phyloP scores from a whole-genome alignment of 345 rosid genomes.

The thale cress (Arabidopsis thaliana) region DNA sequence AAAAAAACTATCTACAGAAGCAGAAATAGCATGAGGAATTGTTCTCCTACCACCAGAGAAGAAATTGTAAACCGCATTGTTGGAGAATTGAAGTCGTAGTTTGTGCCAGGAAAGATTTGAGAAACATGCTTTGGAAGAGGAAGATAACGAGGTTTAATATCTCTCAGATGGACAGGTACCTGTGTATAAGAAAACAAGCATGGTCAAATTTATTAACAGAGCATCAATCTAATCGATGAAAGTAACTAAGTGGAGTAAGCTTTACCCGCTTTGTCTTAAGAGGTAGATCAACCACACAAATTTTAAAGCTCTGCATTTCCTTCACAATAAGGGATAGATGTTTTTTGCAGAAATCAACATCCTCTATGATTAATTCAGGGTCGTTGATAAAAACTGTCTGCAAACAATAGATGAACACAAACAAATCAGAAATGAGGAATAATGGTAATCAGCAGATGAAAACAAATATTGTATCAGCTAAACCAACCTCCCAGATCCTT shows the following conservation, averaged over 20 bases:
- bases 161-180: slow-evolving; percentile 63
- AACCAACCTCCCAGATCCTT: slow-evolving; percentile 83
- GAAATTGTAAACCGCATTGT: slow-evolving; percentile 86
- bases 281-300: slow-evolving; percentile 82
- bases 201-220: slow-evolving; percentile 24
- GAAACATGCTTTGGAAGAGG: slow-evolving; percentile 81
- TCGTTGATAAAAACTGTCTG: slow-evolving; percentile 69
- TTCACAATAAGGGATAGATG: slow-evolving; percentile 66
- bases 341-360: slow-evolving; percentile 87
- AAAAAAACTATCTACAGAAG: not conserved
- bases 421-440: not conserved
- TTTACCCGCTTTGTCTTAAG: slow-evolving; percentile 63
- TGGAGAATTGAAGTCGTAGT: slow-evolving; percentile 79
- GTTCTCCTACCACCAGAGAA: slow-evolving; percentile 82
- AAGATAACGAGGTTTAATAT: slow-evolving; percentile 71
- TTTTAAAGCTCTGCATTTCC: slow-evolving; percentile 58
- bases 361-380: slow-evolving; percentile 64
- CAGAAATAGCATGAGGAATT: slow-evolving; percentile 10
- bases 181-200: slow-evolving; percentile 38
- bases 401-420: slow-evolving; percentile 24
- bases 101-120: slow-evolving; percentile 83
- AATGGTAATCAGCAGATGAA: slow-evolving; percentile 18
- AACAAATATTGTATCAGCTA: slow-evolving; percentile 20
- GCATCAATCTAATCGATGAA: slow-evolving; percentile 1
- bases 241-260: slow-evolving; percentile 20